Base-by-base conservation (phyloP, 371 early-diverging fungal genomes). In the Zychaea mexicana region DNA sequence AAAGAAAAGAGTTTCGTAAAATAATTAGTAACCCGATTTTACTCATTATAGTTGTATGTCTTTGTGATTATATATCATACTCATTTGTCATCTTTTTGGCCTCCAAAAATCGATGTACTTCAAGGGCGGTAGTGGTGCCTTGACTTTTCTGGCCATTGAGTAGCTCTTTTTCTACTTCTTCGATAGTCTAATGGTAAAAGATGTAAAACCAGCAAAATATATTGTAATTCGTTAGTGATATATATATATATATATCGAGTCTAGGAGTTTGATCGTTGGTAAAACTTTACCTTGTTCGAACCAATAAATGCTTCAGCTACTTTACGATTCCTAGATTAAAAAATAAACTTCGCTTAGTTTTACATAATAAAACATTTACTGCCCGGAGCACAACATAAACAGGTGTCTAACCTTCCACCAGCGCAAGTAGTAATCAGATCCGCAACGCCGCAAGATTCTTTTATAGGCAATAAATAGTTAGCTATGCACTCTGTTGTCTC, bases 121-220 rank as follows among this genome's bases (percentile, higher is more conserved):
- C 96, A 71, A 90, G 78, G 12, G 95, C 90, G 0, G 98, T 98
- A n/a, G 92, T 81, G 5, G 96, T 92, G 55, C 99, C 99, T 81
- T 99, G 99, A 46, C 99, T 84, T 79, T 98, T 97, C 67, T 98
- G 97, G 24, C 97, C 98, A 71, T 95, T 93, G 61, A 99, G 84
- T 78, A 94, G 78, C 64, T 95, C 94, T 57, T 82, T 62, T 71
- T 99, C 98, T 19, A 98, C 84, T 64, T 88, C 86, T 33, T 92
- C 90, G 72, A 98, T 91, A 7, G 93, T 79, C 85, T 65, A 47
- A 22, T 28, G 2, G 12, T 30, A 24, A n/a, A n/a, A n/a, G n/a
- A n/a, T n/a, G n/a, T n/a, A n/a, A n/a, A n/a, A n/a, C n/a, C n/a
- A n/a, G n/a, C 30, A 7, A 22, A 38, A 19, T 9, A 6, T 42